A percentile compares a stretch with the other conserved stretches of the same genome.
Conservation (phyloP, 2,329 filamentous ascomycete genomes). For the Ascochyta clinopodiicola region DNA sequence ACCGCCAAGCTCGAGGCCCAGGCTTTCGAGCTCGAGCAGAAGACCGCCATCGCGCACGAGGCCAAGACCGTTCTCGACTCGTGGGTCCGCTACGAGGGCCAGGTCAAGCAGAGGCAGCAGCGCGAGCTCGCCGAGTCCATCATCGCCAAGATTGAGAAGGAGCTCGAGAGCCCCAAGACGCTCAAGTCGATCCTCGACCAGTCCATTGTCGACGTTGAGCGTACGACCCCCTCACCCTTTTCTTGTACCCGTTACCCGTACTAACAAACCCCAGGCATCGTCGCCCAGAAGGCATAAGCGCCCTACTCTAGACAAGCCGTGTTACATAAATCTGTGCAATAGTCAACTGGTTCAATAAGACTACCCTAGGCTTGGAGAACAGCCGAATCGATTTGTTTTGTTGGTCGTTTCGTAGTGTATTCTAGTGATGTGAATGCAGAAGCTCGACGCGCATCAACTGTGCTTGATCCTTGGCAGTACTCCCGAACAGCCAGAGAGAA, state of each 20-base stretch:
- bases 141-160: slow-evolving; percentile 98
- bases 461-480: no score
- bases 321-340: slow-evolving; percentile 53
- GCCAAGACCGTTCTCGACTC: slow-evolving; percentile 96
- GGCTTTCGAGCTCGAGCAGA: slow-evolving; percentile 97
- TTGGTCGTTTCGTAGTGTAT: not conserved
- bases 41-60: slow-evolving; percentile 88
- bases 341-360: slow-evolving; percentile 48
- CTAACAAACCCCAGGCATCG: slow-evolving; percentile 44
- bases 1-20: slow-evolving; percentile 94
- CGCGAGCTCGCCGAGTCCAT: slow-evolving; percentile 89
- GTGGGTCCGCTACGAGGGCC: slow-evolving; percentile 97
- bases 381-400: slow-evolving; percentile 33
- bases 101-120: slow-evolving; percentile 99
- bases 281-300: slow-evolving; percentile 49
- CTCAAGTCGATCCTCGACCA: slow-evolving; percentile 98
- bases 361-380: slow-evolving; percentile 36
- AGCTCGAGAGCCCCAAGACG: slow-evolving; percentile 96
- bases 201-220: slow-evolving; percentile 94
- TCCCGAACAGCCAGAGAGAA: no score
- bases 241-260: not conserved
- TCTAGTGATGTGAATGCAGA: not conserved
- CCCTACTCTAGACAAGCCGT: slow-evolving; percentile 39
- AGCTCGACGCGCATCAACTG: no score
- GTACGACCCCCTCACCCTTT: slow-evolving; percentile 60